These are phyloP conservation scores for Aspergillus aculeatinus DNA, from an alignment of 2,329 filamentous ascomycete species.

Conservation along the genomic window DNA sequence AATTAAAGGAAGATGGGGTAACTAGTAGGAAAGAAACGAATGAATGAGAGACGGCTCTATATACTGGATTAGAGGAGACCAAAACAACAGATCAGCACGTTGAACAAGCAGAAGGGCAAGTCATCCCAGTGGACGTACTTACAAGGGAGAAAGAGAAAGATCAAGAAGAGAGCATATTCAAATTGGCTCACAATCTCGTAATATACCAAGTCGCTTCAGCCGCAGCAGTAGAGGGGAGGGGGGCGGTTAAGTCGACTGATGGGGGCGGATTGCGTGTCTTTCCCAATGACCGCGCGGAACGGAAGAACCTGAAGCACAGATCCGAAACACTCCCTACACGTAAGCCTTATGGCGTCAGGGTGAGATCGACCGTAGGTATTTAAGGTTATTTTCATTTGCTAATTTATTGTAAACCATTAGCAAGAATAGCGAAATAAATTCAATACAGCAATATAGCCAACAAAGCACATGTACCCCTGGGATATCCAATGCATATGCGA, in stretches of 20 bases:
- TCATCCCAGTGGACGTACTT: slow-evolving; percentile 7
- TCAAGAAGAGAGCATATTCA: slow-evolving; percentile 21
- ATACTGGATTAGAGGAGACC: slow-evolving; percentile 16
- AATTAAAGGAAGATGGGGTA: slow-evolving; percentile 15
- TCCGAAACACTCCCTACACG: neutral
- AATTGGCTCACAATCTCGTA: neutral
- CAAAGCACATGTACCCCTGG: neutral
- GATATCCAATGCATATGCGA: slow-evolving; percentile 15
- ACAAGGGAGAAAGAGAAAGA: neutral
- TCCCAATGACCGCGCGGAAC: slow-evolving; percentile 18
- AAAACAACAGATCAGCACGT: slow-evolving; percentile 7
- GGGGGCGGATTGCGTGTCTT: slow-evolving; percentile 25
- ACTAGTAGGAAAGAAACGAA: slow-evolving; percentile 7
- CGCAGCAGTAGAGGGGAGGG: neutral
- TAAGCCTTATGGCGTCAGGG: neutral
- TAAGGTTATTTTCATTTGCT: neutral
- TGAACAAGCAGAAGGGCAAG: slow-evolving; percentile 3
- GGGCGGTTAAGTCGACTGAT: neutral
- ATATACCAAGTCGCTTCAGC: slow-evolving; percentile 2
- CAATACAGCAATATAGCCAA: neutral
- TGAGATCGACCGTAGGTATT: neutral
- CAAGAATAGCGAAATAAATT: neutral
- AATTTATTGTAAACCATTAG: neutral
- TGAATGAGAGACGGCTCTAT: slow-evolving; percentile 14
- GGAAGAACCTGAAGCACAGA: slow-evolving; percentile 24